A percentile compares a stretch with the other conserved stretches of the same genome.
phyloP scores from a whole-genome alignment of 352 stramenopile species.

The Phytophthora palmivora region DNA sequence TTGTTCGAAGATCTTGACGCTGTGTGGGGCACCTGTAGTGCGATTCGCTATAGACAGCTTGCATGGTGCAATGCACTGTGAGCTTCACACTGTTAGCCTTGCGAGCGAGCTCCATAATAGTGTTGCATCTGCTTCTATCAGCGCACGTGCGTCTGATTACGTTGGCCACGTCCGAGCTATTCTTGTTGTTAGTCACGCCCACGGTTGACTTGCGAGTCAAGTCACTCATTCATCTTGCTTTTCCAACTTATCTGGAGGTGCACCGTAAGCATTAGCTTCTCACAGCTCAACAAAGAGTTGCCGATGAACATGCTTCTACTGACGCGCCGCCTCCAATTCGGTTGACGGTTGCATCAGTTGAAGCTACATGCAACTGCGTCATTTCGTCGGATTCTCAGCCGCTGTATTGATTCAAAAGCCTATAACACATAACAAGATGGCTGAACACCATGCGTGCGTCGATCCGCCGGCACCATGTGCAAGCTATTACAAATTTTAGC shows the following conservation, averaged over 20 bases:
- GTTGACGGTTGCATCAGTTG: conserved; percentile 18
- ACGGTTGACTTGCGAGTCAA: conserved; percentile 7
- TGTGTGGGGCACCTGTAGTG: no score
- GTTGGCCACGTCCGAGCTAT: conserved; percentile 5
- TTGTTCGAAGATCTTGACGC: conserved; percentile 32
- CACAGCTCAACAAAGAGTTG: conserved; percentile 14
- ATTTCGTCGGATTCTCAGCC: conserved; percentile 23
- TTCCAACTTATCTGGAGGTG: conserved; percentile 22
- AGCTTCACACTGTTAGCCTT: no score
- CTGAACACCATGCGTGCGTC: conserved; percentile 2
- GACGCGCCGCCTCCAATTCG: conserved; percentile 1
- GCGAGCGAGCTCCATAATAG: conserved; percentile 18
- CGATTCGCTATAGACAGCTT: no score
- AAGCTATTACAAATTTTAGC: conserved; percentile 37
- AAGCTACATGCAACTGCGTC: conserved; percentile 21
- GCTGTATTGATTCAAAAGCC: conserved; percentile 1
- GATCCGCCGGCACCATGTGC: conserved; percentile 14
- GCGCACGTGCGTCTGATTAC: conserved; percentile 39
- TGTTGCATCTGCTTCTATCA: conserved; percentile 4
- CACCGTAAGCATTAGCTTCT: no score
- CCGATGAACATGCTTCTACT: not conserved
- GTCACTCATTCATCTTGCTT: conserved; percentile 10
- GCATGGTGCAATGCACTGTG: no score
- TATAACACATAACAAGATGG: conserved; percentile 3
- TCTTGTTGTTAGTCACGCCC: conserved; percentile 17